phyloP scores from a whole-genome alignment of 2,329 filamentous ascomycete genomes.

The Trichoderma sp. region DNA sequence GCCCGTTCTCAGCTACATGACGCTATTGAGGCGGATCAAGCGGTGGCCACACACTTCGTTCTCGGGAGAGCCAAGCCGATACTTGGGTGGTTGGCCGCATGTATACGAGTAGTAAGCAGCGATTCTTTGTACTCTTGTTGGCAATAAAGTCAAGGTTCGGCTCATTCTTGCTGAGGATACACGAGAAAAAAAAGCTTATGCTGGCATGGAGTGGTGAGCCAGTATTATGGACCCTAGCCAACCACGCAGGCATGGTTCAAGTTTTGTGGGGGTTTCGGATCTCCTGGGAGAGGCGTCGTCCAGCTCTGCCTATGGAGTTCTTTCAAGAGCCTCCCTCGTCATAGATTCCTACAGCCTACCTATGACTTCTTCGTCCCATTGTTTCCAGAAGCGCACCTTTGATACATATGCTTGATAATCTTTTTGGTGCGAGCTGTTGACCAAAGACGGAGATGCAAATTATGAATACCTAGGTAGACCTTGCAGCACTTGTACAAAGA shows the following conservation, averaged over 20 bases:
- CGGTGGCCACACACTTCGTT: background rate
- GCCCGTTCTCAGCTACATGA: background rate
- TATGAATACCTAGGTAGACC: background rate
- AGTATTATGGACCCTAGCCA: background rate
- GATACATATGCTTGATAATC: background rate
- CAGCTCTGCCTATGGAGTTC: background rate
- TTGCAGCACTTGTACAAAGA: background rate
- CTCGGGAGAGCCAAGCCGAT: background rate
- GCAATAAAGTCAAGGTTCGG: background rate
- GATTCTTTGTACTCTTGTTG: background rate
- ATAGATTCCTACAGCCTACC: background rate
- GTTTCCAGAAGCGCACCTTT: background rate
- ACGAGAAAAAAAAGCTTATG: background rate
- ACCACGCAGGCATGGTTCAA: background rate
- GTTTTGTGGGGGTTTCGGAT: background rate
- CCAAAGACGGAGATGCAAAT: background rate
- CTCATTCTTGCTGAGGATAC: background rate
- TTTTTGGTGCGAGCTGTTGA: background rate
- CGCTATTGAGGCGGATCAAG: background rate
- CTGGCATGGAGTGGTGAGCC: background rate
- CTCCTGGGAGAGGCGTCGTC: background rate
- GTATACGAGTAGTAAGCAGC: background rate
- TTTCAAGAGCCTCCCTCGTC: background rate
- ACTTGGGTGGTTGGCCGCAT: background rate
- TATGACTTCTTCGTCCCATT: background rate